A percentile compares a stretch with the other conserved stretches of the same genome.
These are phyloP conservation scores for Cyclotella baltica DNA, from an alignment of 108 stramenopile genomes.

Conservation along the genomic window DNA sequence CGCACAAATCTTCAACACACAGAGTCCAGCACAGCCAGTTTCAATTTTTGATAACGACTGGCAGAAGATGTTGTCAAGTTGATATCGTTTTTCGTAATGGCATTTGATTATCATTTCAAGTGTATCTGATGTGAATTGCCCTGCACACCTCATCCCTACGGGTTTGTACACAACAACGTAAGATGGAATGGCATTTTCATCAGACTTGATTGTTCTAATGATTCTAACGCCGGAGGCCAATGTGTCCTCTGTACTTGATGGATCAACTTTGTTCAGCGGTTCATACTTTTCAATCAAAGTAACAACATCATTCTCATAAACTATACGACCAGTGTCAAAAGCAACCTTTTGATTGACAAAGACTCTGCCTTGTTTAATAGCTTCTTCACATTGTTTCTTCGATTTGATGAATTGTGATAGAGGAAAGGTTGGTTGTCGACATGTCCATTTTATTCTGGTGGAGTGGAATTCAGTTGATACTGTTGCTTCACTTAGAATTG, in stretches of 20 bases:
- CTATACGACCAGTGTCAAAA: conserved; percentile 64
- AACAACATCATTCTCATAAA: conserved; percentile 40
- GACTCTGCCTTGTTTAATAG: conserved; percentile 52
- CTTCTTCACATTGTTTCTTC: conserved; percentile 54
- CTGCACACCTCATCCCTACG: conserved; percentile 58
- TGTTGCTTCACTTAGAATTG: conserved; percentile 29
- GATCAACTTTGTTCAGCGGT: neutral
- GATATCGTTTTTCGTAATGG: conserved; percentile 25
- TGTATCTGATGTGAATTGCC: conserved; percentile 36
- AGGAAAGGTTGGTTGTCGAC: conserved; percentile 42
- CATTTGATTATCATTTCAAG: conserved; percentile 48
- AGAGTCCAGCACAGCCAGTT: conserved; percentile 65
- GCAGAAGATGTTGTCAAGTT: conserved; percentile 37
- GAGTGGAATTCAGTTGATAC: conserved; percentile 31
- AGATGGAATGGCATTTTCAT: neutral
- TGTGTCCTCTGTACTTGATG: neutral
- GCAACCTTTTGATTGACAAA: conserved; percentile 54
- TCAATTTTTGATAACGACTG: conserved; percentile 57
- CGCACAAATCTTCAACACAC: conserved; percentile 31
- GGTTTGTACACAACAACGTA: conserved; percentile 60
- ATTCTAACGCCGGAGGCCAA: conserved; percentile 13
- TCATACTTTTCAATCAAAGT: conserved; percentile 26
- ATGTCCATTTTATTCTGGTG: conserved; percentile 63
- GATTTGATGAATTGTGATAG: conserved; percentile 41
- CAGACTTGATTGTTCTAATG: conserved; percentile 14